Conservation (phyloP, 495 filamentous ascomycete genomes). For the Clohesyomyces aquaticus region DNA sequence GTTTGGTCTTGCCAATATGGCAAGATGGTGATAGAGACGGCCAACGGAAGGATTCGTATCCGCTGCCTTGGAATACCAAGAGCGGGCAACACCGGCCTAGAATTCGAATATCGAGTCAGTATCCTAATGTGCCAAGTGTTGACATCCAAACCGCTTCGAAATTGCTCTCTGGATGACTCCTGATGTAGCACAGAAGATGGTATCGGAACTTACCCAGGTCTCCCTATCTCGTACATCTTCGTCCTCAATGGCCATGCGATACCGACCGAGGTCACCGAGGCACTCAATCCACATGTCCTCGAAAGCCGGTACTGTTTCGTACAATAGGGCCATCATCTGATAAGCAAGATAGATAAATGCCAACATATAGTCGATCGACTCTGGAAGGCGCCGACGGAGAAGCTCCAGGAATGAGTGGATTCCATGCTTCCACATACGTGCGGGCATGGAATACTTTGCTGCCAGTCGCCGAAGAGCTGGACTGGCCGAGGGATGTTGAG, state of each 20-base stretch:
- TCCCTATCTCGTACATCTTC: slow-evolving; percentile 70
- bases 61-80: slow-evolving; percentile 78
- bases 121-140: background rate
- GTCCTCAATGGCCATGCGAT: slow-evolving; percentile 72
- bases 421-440: slow-evolving; percentile 79
- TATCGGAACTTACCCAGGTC: slow-evolving; percentile 60
- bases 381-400: slow-evolving; percentile 67
- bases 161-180: background rate
- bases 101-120: background rate
- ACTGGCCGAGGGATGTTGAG: slow-evolving; percentile 70
- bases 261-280: slow-evolving; percentile 72
- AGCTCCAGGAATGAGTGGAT: slow-evolving; percentile 78
- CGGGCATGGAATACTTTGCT: slow-evolving; percentile 74
- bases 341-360: slow-evolving; percentile 79
- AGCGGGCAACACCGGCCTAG: slow-evolving; percentile 58
- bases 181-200: background rate
- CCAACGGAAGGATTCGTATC: slow-evolving; percentile 70
- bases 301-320: slow-evolving; percentile 73
- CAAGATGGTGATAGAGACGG: slow-evolving; percentile 79
- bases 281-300: slow-evolving; percentile 88
- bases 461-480: slow-evolving; percentile 60
- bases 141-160: background rate
- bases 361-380: slow-evolving; percentile 75
- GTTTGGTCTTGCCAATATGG: slow-evolving; percentile 74
- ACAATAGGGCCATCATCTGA: slow-evolving; percentile 73